Conservation (phyloP, 768 basidiomycete species). For the Chlorophyllum brunneum region DNA sequence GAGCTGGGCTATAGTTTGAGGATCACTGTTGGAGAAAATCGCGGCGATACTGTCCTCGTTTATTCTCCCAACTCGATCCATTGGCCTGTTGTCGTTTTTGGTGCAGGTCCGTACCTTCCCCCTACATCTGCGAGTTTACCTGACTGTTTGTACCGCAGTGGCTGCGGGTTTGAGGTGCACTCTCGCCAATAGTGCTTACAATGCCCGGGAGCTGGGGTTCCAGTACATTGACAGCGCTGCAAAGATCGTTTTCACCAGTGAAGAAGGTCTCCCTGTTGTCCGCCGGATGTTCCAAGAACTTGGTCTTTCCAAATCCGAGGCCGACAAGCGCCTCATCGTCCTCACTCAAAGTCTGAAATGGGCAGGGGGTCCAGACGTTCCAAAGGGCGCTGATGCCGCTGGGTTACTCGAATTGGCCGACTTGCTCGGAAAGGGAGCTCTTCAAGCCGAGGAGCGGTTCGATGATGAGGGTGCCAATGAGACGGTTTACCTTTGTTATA, state of each 20-base stretch:
- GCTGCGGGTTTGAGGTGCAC: constrained; percentile 69
- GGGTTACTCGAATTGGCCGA: constrained; percentile 40
- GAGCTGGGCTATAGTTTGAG: constrained; percentile 56
- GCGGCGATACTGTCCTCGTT: constrained; percentile 59
- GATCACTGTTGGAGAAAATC: constrained; percentile 27
- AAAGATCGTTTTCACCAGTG: constrained; percentile 57
- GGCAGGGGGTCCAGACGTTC: constrained; percentile 33
- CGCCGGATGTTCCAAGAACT: constrained; percentile 51
- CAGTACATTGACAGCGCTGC: constrained; percentile 72
- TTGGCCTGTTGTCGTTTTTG: constrained; percentile 46
- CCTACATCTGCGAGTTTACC: not conserved
- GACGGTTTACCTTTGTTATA: constrained; percentile 65
- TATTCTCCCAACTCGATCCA: constrained; percentile 65
- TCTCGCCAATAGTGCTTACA: constrained; percentile 72
- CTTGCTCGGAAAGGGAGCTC: constrained; percentile 46
- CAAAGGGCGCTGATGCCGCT: constrained; percentile 21
- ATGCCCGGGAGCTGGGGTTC: constrained; percentile 60
- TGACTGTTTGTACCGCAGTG: constrained; percentile 25
- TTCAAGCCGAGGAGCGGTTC: constrained; percentile 52
- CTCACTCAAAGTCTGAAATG: constrained; percentile 46
- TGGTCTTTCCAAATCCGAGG: constrained; percentile 44
- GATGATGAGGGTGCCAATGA: constrained; percentile 49
- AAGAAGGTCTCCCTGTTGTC: constrained; percentile 53
- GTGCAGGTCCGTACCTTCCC: constrained; percentile 30
- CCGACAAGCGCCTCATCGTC: constrained; percentile 53